Evolutionary conservation across 371 early-diverging fungal species (phyloP).

Genomic region (Globomyces sp.): DNA sequence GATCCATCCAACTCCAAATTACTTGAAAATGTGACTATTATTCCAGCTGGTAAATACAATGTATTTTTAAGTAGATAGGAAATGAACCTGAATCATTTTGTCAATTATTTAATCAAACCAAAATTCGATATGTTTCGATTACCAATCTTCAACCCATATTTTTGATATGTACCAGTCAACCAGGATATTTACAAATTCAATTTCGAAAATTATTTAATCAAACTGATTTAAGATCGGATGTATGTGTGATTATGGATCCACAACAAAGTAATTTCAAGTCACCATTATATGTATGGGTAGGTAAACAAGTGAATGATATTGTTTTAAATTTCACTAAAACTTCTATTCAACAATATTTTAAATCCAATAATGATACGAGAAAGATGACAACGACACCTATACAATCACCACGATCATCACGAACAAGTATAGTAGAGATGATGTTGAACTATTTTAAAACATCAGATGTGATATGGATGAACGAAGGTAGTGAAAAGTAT

Average conservation of each 20-base stretch:
- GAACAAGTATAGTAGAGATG: conserved; percentile 11
- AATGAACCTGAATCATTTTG: background rate
- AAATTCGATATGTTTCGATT: background rate
- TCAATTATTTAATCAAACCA: background rate
- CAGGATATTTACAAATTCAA: background rate
- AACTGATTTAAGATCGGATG: background rate
- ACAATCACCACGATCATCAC: background rate
- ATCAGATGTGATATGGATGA: conserved; percentile 33
- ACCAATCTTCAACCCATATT: background rate
- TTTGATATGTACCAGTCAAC: background rate
- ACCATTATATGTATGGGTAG: background rate
- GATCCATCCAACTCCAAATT: conserved; percentile 13
- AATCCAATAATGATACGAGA: background rate
- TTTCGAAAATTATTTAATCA: background rate
- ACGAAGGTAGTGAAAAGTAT: conserved; percentile 31
- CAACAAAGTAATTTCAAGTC: background rate
- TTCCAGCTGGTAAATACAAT: background rate
- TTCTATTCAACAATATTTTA: too few species aligned
- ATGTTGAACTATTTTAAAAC: background rate
- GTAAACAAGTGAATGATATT: background rate
- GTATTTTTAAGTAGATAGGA: background rate
- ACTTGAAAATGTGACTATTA: background rate
- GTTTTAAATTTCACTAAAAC: background rate
- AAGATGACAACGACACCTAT: background rate
- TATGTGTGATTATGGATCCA: background rate